Percentiles rank a stretch among this genome's conserved stretches.
Evolutionary conservation across 108 stramenopile genomes (phyloP).

Genomic region (Fragilaria radians): DNA sequence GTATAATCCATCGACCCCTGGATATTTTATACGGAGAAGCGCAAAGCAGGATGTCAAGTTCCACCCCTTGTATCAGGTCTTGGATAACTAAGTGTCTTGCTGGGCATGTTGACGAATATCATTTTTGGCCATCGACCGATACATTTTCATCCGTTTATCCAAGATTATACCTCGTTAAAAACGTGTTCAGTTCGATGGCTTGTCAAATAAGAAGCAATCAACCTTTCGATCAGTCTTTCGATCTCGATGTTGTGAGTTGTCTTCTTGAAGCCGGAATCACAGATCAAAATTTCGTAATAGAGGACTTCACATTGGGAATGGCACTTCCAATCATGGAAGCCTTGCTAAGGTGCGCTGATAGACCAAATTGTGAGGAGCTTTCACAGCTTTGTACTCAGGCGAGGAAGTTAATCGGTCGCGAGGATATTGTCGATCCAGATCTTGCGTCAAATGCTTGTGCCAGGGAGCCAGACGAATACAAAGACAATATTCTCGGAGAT

Average conservation of each 20-base stretch:
- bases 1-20: too few species aligned
- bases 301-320: slow-evolving; percentile 55
- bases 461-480: background rate
- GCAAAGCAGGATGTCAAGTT: background rate
- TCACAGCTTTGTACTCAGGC: slow-evolving; percentile 28
- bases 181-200: background rate
- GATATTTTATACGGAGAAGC: too few species aligned
- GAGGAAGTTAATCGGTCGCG: slow-evolving; percentile 71
- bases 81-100: slow-evolving; percentile 13
- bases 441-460: background rate
- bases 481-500: slow-evolving; percentile 32
- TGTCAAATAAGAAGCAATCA: background rate
- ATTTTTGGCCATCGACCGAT: background rate
- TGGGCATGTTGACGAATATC: background rate
- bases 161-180: background rate
- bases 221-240: slow-evolving; percentile 9
- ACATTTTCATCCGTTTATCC: background rate
- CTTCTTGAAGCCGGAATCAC: slow-evolving; percentile 64
- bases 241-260: slow-evolving; percentile 29
- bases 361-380: slow-evolving; percentile 23
- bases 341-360: slow-evolving; percentile 44
- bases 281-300: slow-evolving; percentile 29
- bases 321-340: slow-evolving; percentile 64
- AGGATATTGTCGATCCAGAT: slow-evolving; percentile 44
- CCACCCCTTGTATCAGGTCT: slow-evolving; percentile 26